Conservation (phyloP, 2,329 filamentous ascomycete genomes). For the Sporothrix brunneoviolacea region DNA sequence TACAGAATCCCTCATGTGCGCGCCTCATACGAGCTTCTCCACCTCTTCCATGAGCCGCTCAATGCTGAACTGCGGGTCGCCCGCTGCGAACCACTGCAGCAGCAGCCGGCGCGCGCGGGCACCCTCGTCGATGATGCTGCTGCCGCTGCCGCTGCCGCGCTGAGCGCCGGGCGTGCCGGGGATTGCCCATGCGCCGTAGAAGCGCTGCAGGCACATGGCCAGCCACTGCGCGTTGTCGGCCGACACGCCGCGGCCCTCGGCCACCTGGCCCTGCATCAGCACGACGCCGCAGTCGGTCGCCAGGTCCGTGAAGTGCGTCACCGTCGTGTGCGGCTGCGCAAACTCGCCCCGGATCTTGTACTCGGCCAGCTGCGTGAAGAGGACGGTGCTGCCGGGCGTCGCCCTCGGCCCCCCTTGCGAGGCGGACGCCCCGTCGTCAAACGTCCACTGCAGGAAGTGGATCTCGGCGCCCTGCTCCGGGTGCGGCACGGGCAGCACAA, state of each 20-base stretch:
- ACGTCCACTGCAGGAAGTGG: slow-evolving; percentile 94
- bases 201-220: slow-evolving; percentile 87
- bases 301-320: slow-evolving; percentile 86
- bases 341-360: slow-evolving; percentile 88
- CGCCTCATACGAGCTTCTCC: slow-evolving; percentile 62
- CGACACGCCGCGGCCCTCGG: slow-evolving; percentile 67
- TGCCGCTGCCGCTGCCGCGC: slow-evolving; percentile 27
- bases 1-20: no score
- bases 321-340: slow-evolving; percentile 83
- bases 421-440: slow-evolving; percentile 60
- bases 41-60: slow-evolving; percentile 83
- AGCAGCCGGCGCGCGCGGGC: slow-evolving; percentile 59
- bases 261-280: slow-evolving; percentile 75
- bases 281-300: slow-evolving; percentile 68
- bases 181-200: slow-evolving; percentile 66
- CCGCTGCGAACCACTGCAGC: slow-evolving; percentile 73
- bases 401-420: no score
- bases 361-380: slow-evolving; percentile 91
- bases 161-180: slow-evolving; percentile 22
- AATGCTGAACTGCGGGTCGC: slow-evolving; percentile 72
- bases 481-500: slow-evolving; percentile 81
- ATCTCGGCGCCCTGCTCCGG: slow-evolving; percentile 70
- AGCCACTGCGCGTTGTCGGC: slow-evolving; percentile 83
- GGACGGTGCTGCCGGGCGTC: slow-evolving; percentile 67
- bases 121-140: slow-evolving; percentile 45